Evolutionary conservation across 73 alveolate species (phyloP).

Genomic region (Paramecium caudatum): DNA sequence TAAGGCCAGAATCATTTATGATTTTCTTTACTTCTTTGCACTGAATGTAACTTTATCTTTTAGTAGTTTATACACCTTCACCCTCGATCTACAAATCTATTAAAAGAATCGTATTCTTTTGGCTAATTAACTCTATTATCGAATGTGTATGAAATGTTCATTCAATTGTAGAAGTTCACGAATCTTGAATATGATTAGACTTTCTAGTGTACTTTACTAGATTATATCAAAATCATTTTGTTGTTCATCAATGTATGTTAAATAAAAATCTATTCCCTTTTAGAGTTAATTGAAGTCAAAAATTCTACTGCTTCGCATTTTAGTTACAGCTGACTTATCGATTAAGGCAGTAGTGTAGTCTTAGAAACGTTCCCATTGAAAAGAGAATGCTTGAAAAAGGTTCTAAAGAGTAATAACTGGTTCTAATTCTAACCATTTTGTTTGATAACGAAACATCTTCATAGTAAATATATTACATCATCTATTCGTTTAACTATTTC

Average conservation of each 20-base stretch:
- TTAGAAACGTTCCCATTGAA: conserved; percentile 5
- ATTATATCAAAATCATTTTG: neutral
- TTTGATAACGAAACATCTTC: conserved; percentile 3
- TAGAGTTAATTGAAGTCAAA: neutral
- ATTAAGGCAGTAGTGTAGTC: conserved; percentile 24
- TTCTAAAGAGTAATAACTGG: neutral
- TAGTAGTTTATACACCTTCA: neutral
- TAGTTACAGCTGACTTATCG: conserved; percentile 1
- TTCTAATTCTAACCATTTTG: conserved; percentile 13
- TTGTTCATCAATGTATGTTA: conserved; percentile 18
- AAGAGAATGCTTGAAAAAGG: conserved; percentile 15
- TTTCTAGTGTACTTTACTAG: neutral
- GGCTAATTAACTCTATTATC: neutral
- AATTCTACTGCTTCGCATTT: neutral
- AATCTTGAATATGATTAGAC: neutral
- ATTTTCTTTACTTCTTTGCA: neutral
- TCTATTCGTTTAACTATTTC: neutral
- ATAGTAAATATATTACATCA: neutral
- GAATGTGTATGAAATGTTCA: conserved; percentile 4
- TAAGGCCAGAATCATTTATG: neutral
- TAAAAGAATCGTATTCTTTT: neutral
- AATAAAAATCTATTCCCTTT: conserved; percentile 11
- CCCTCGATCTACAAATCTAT: conserved; percentile 5
- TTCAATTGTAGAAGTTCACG: neutral
- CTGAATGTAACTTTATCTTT: neutral